Conservation (phyloP, 2,329 filamentous ascomycete genomes). For the Ophioceras dolichostomum region DNA sequence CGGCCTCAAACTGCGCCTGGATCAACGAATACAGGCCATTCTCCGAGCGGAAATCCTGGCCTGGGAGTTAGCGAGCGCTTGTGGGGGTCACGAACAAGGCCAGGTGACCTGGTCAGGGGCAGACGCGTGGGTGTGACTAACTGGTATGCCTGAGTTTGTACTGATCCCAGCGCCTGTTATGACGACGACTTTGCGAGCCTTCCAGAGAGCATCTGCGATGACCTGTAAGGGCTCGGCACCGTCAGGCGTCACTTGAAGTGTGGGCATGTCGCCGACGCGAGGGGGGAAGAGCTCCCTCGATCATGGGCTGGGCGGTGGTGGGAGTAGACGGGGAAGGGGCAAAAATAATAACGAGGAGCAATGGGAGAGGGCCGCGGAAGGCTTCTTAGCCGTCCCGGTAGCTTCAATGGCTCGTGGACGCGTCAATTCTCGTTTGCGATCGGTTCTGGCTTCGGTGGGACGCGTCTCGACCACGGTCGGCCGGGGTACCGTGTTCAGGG, state of each 20-base stretch:
- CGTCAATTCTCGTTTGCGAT: too few species aligned
- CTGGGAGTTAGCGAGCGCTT: constrained; percentile 6
- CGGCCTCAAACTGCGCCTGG: constrained; percentile 51
- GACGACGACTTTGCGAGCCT: constrained; percentile 57
- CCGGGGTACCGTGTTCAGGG: too few species aligned
- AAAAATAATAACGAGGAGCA: too few species aligned
- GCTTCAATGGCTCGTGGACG: not conserved
- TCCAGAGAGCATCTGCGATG: constrained; percentile 51
- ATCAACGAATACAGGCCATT: constrained; percentile 63
- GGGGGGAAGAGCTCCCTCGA: too few species aligned
- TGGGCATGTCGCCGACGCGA: constrained; percentile 36
- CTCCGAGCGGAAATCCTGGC: constrained; percentile 58
- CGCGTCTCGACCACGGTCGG: not conserved
- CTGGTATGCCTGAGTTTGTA: constrained; percentile 65
- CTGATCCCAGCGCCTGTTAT: constrained; percentile 64
- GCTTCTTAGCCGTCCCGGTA: too few species aligned
- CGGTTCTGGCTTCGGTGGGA: too few species aligned
- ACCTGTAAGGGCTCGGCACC: constrained; percentile 45
- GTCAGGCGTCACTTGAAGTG: constrained; percentile 38
- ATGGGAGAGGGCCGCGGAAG: too few species aligned
- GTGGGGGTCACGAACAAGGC: not conserved
- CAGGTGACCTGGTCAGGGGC: not conserved
- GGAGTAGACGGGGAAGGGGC: not conserved
- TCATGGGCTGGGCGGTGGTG: too few species aligned
- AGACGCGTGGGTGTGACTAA: constrained; percentile 23